phyloP scores from a whole-genome alignment of 192 early-diverging fungal genomes.

The Backusella circina region DNA sequence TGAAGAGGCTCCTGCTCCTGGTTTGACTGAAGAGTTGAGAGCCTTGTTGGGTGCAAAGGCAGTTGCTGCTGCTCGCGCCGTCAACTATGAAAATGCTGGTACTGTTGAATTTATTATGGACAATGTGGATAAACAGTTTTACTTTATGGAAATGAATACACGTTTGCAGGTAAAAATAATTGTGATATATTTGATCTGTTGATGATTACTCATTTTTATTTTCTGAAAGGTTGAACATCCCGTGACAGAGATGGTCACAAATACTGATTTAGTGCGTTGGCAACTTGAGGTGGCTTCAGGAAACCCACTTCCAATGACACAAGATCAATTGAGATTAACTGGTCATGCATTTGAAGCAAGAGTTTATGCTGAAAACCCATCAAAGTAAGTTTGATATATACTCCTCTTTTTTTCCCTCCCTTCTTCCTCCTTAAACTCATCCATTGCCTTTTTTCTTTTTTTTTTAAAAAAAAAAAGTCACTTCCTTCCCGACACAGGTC shows the following conservation, averaged over 20 bases:
- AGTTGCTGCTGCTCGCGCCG: slow-evolving; percentile 89
- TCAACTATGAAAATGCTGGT: slow-evolving; percentile 91
- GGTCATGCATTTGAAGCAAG: slow-evolving; percentile 97
- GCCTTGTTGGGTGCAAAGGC: slow-evolving; percentile 79
- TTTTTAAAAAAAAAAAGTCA: slow-evolving; percentile 42
- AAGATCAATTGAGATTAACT: slow-evolving; percentile 65
- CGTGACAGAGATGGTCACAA: slow-evolving; percentile 94
- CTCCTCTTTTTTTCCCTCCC: background rate
- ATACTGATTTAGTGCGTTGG: slow-evolving; percentile 92
- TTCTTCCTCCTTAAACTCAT: background rate
- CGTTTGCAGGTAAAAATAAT: slow-evolving; percentile 56
- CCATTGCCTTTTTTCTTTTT: slow-evolving; percentile 6
- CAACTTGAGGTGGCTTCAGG: slow-evolving; percentile 93
- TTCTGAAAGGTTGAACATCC: slow-evolving; percentile 82
- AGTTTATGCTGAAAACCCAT: slow-evolving; percentile 96
- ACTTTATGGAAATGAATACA: slow-evolving; percentile 99
- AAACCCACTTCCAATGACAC: slow-evolving; percentile 72
- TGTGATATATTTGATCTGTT: background rate
- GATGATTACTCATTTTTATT: background rate
- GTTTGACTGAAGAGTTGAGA: slow-evolving; percentile 69
- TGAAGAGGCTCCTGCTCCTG: slow-evolving; percentile 94
- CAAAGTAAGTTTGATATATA: slow-evolving; percentile 41
- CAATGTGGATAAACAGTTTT: slow-evolving; percentile 80
- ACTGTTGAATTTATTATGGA: slow-evolving; percentile 98
- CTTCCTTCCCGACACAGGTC: slow-evolving; percentile 94